Evolutionary conservation across 192 early-diverging fungal genomes (phyloP).

Genomic region (Linderina pennispora): DNA sequence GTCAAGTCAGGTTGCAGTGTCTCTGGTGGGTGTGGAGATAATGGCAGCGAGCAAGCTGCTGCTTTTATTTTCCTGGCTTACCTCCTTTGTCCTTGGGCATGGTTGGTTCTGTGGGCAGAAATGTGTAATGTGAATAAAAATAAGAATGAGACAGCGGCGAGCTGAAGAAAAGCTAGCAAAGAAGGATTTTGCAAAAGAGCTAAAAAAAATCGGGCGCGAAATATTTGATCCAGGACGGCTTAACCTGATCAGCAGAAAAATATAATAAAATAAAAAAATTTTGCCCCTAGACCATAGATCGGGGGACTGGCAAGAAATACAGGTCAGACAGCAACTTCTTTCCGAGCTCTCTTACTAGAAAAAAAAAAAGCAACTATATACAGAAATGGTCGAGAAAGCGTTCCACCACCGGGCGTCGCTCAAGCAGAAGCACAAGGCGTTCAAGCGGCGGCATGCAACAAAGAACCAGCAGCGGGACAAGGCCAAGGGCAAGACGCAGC

Average conservation of each 20-base stretch:
- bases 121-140: not conserved
- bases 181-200: too few relatives aligned
- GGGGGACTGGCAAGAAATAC: too few relatives aligned
- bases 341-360: too few relatives aligned
- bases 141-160: not conserved
- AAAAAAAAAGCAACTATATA: constrained; percentile 7
- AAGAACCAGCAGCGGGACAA: constrained; percentile 76
- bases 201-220: too few relatives aligned
- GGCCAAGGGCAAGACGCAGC: constrained; percentile 74
- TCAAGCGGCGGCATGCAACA: constrained; percentile 89
- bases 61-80: too few relatives aligned
- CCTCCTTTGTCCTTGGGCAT: constrained; percentile 7
- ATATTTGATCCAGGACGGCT: too few relatives aligned
- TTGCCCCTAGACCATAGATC: too few relatives aligned
- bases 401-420: constrained; percentile 71
- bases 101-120: too few relatives aligned
- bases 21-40: not conserved
- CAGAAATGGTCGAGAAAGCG: too few relatives aligned
- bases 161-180: too few relatives aligned
- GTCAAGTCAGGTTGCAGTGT: not conserved
- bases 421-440: constrained; percentile 93
- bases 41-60: too few relatives aligned
- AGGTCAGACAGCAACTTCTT: too few relatives aligned
- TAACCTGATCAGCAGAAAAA: not conserved
- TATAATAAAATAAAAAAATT: constrained; percentile 3